A percentile compares a stretch with the other conserved stretches of the same genome.
Conservation (phyloP, 108 stramenopile species). For the Nannochloropsis salina region DNA sequence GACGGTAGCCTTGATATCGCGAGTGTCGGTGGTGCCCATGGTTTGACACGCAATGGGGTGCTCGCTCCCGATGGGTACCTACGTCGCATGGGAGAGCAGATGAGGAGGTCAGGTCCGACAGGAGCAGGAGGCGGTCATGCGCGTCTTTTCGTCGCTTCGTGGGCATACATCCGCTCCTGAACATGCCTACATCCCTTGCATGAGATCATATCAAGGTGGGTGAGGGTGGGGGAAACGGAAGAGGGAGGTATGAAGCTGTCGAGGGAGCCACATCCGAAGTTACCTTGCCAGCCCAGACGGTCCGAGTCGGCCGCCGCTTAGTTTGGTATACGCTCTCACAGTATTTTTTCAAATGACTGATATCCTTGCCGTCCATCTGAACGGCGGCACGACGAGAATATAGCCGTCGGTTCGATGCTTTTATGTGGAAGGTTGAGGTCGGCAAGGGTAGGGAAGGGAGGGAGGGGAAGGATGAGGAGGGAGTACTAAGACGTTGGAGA, state of each 20-base stretch:
- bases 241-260: too few species aligned
- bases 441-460: background rate
- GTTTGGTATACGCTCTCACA: constrained; percentile 32
- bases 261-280: background rate
- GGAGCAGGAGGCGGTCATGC: too few species aligned
- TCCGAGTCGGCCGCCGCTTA: constrained; percentile 36
- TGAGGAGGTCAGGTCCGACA: background rate
- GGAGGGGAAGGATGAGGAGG: background rate
- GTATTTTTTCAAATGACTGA: constrained; percentile 30
- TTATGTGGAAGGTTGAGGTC: background rate
- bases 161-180: too few species aligned
- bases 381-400: background rate
- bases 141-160: too few species aligned
- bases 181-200: too few species aligned
- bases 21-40: constrained; percentile 92
- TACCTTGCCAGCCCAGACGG: constrained; percentile 42
- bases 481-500: background rate
- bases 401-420: background rate
- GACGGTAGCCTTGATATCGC: constrained; percentile 83
- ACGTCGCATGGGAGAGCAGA: background rate
- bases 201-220: too few species aligned
- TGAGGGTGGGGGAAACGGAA: too few species aligned
- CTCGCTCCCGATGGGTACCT: constrained; percentile 71
- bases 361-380: background rate
- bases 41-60: constrained; percentile 93